Evolutionary conservation across 169 alveolate genomes (phyloP), one percentile per base, ranked within the genome.

Genomic region (Plasmodium fragile): DNA sequence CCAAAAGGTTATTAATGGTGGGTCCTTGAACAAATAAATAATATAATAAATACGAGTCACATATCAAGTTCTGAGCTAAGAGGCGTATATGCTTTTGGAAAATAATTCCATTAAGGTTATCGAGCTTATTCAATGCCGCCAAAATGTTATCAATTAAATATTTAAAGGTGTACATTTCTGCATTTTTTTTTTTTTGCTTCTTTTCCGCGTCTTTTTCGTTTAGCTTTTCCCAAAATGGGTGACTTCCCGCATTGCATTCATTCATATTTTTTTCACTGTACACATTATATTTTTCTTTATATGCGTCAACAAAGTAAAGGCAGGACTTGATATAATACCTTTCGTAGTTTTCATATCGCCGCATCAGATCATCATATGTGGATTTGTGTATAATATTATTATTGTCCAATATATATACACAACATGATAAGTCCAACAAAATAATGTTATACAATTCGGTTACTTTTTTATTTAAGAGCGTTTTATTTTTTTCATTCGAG

Each of bases 41-140:
- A 81, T 91, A 91, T 91, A 91, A 81, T 25, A 80, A 91, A 34
- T 91, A 91, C 6, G 94, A 30, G 30, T 91, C 77, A 30, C 65
- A 45, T 30, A 91, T 81, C 43, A 71, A n/a, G 18, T 75, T 30
- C 53, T 80, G 90, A 28, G 92, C 75, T 28, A 43, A 25, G 45
- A n/a, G 78, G 32, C 91, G 92, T 81, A 91, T 91, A 59, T 91
- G 94, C 30, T 81, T 91, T 34, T 91, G 94, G 34, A 80, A 91
- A 39, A 91, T 91, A 13, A 91, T 81, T 28, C 65, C 75, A 71
- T 81, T 91, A 43, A 91, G 92, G n/a, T 91, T 81, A 79, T 91
- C 94, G 30, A 91, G 32, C 30, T 91, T 91, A 71, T 79, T 91
- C 41, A 91, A 65, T 41, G 69, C 94, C 55, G 53, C 39, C 77